phyloP scores from a whole-genome alignment of 352 stramenopile species.

The Globisporangium iwayamae region DNA sequence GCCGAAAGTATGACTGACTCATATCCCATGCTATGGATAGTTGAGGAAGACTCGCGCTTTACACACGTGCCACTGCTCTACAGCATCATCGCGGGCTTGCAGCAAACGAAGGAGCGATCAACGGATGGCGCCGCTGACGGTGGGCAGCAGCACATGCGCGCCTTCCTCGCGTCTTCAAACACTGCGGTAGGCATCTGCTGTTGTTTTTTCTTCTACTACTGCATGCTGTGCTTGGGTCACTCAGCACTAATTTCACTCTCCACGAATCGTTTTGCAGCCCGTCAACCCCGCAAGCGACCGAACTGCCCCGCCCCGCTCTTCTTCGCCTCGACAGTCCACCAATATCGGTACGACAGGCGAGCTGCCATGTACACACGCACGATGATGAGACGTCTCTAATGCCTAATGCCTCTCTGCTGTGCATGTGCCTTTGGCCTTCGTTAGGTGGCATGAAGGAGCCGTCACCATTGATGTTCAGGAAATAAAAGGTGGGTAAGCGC shows the following conservation, averaged over 20 bases:
- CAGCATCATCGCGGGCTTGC: conserved; percentile 59
- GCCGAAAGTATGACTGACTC: not conserved
- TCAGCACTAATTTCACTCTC: too few species aligned
- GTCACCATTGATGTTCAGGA: conserved; percentile 18
- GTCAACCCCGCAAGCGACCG: not conserved
- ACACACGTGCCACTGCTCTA: conserved; percentile 80
- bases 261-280: not conserved
- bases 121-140: not conserved
- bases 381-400: not conserved
- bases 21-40: conserved; percentile 23
- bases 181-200: not conserved
- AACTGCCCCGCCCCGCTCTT: conserved; percentile 2
- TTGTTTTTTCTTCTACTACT: too few species aligned
- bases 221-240: too few species aligned
- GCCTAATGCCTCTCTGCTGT: not conserved
- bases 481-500: not conserved
- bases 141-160: not conserved
- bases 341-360: not conserved
- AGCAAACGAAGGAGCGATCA: conserved; percentile 25
- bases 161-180: not conserved
- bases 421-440: not conserved
- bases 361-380: too few species aligned
- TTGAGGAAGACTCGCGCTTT: conserved; percentile 62
- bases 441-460: conserved; percentile 13
- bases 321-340: conserved; percentile 7